Conservation (phyloP, 306 rosid species). For the Calophaca sinica region DNA sequence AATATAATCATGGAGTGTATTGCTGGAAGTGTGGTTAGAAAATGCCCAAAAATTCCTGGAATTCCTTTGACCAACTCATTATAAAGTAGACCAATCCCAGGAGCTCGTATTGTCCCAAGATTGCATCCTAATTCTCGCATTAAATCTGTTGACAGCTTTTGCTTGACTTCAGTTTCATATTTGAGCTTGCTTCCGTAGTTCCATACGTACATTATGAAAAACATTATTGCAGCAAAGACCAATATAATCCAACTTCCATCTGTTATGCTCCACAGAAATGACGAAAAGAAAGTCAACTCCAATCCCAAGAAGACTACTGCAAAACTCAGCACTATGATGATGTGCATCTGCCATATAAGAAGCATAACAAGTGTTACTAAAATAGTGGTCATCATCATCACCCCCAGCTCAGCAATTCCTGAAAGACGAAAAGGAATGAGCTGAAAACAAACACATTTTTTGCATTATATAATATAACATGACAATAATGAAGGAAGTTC, state of each 20-base stretch:
- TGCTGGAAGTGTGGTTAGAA: conserved; percentile 75
- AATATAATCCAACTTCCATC: conserved; percentile 98
- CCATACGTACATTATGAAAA: conserved; percentile 88
- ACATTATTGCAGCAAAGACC: conserved; percentile 81
- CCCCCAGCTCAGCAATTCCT: conserved; percentile 98
- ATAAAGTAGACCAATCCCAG: conserved; percentile 93
- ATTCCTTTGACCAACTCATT: conserved; percentile 96
- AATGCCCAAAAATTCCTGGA: conserved; percentile 96
- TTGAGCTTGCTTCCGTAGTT: conserved; percentile 96
- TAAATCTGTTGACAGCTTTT: conserved; percentile 84
- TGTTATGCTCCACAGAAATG: conserved; percentile 81
- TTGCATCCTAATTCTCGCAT: conserved; percentile 88
- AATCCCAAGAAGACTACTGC: conserved; percentile 78
- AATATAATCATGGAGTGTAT: conserved; percentile 85
- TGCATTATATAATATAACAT: not conserved
- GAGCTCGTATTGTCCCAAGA: conserved; percentile 96
- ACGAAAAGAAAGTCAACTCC: conserved; percentile 91
- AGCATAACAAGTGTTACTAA: conserved; percentile 95
- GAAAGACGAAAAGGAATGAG: conserved; percentile 49
- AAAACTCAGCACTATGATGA: conserved; percentile 71
- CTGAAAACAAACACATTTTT: conserved; percentile 42
- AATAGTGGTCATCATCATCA: conserved; percentile 97
- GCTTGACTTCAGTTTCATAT: conserved; percentile 95
- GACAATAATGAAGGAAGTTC: conserved; percentile 32
- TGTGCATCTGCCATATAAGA: conserved; percentile 96